These are phyloP conservation scores for Ogataea paraovalis DNA, from an alignment of 805 yeast genomes.

Conservation along the genomic window DNA sequence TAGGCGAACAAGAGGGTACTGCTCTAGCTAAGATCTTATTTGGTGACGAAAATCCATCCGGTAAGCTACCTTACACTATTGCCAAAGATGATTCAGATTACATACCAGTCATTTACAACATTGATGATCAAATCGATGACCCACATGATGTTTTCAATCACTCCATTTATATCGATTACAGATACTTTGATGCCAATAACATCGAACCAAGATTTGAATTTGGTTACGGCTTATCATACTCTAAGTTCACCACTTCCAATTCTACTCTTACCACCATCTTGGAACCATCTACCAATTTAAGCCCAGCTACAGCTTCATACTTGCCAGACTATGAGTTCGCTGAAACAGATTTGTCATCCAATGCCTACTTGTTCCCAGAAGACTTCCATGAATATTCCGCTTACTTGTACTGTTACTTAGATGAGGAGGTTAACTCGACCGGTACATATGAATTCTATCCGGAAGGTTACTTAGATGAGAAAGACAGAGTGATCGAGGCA, in stretches of 20 bases:
- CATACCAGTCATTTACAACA: slow-evolving; percentile 17
- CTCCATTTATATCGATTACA: slow-evolving; percentile 51
- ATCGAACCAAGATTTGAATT: slow-evolving; percentile 57
- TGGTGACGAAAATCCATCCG: slow-evolving; percentile 62
- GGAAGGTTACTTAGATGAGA: background rate
- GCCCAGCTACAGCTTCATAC: background rate
- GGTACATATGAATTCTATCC: background rate
- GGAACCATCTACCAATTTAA: background rate
- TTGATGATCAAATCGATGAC: slow-evolving; percentile 35
- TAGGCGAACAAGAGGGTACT: slow-evolving; percentile 46
- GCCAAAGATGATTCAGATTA: slow-evolving; percentile 33
- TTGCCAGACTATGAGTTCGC: background rate
- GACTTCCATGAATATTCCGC: slow-evolving; percentile 3
- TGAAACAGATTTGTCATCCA: background rate
- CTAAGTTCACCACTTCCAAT: slow-evolving; percentile 36
- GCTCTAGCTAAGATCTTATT: slow-evolving; percentile 56
- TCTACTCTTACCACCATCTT: background rate
- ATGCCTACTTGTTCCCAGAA: slow-evolving; percentile 2
- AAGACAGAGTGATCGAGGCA: background rate
- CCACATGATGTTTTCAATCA: slow-evolving; percentile 35
- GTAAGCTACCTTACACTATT: slow-evolving; percentile 59
- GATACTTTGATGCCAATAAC: slow-evolving; percentile 52
- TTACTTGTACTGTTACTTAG: slow-evolving; percentile 6
- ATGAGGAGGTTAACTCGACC: background rate
- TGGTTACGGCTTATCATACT: slow-evolving; percentile 58